Percentiles rank a stretch among this genome's conserved stretches.
phyloP scores from a whole-genome alignment of 202 grass and related monocot genomes.

The Carex sylvatica region DNA sequence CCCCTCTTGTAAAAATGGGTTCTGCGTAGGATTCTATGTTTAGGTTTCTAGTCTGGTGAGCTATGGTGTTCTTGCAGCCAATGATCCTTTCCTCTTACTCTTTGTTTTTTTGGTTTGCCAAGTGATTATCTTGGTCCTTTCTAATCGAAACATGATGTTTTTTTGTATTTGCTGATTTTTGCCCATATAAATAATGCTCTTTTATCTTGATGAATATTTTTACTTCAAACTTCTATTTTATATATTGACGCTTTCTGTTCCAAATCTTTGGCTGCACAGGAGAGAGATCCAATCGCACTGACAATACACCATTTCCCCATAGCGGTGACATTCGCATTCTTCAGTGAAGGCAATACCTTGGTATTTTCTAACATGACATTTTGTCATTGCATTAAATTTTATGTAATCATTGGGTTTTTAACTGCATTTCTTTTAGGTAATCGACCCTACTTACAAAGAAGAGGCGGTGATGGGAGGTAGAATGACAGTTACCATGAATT shows the following conservation, averaged over 20 bases:
- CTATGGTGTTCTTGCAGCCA: neutral
- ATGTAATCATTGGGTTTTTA: neutral
- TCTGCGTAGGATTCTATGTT: neutral
- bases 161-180: neutral
- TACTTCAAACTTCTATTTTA: neutral
- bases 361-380: conserved; percentile 43
- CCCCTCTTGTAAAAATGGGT: neutral
- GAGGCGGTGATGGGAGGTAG: conserved; percentile 87
- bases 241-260: neutral
- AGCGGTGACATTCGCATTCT: conserved; percentile 93
- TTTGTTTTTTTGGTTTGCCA: neutral
- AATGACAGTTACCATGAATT: conserved; percentile 88
- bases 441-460: conserved; percentile 96
- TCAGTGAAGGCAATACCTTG: conserved; percentile 75
- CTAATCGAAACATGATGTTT: neutral
- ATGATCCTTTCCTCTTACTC: neutral
- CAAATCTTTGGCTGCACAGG: conserved; percentile 43
- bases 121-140: neutral
- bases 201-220: conserved; percentile 2
- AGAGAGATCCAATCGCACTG: conserved; percentile 81
- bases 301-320: conserved; percentile 90
- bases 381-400: neutral
- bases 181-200: neutral
- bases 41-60: neutral
- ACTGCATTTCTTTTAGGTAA: conserved; percentile 42